Base-by-base conservation (phyloP, 2,329 filamentous ascomycete genomes). In the Ophiostoma angusticollis region DNA sequence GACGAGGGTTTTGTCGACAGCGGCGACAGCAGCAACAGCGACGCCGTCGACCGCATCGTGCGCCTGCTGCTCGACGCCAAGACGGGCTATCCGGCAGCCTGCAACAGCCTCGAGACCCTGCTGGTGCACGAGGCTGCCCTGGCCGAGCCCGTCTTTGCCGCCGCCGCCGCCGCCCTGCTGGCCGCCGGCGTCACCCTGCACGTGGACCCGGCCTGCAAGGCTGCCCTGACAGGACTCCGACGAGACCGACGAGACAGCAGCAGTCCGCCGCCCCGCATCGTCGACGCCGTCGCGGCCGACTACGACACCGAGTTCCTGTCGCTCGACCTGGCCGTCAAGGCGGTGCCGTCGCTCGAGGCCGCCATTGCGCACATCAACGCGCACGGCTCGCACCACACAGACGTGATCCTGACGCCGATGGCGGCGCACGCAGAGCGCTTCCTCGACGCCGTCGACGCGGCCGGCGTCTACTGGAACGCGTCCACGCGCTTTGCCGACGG, bases 401-500 rank as follows among this genome's bases (percentile, higher is more conserved):
- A 98, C 57, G 77, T 72, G 37, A 93, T 98, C 55, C 61, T 96
- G 45, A 96, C 89, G 0, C 63, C 74, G 5, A 74, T 77, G 19
- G 58, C 66, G 34, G 65, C 68, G 9, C 66, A 75, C 23, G 89
- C 91, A 5, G 79, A 93, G 52, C 66, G 67, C 35, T 98, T 96
- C 66, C 84, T 93, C 73, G 73, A 75, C 31, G 75, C 75, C 42
- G 75, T 96, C 36, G 91, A 96, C 61, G 84, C 85, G 21, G 82
- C 86, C 0, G 89, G 87, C 37, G 87, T 89, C 14, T 98, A 93
- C 68, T 95, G 89, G 86, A 98, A 98, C 57, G 84, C 86, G 7
- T 93, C 84, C 18, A 94, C 85, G 8, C 75, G 91, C 36, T 89
- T 98, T 63, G 86, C 87, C 6, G 91, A 98, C 58, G 91, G 91